phyloP scores from a whole-genome alignment of 2,329 filamentous ascomycete genomes.

The Gnomoniopsis smithogilvyi region DNA sequence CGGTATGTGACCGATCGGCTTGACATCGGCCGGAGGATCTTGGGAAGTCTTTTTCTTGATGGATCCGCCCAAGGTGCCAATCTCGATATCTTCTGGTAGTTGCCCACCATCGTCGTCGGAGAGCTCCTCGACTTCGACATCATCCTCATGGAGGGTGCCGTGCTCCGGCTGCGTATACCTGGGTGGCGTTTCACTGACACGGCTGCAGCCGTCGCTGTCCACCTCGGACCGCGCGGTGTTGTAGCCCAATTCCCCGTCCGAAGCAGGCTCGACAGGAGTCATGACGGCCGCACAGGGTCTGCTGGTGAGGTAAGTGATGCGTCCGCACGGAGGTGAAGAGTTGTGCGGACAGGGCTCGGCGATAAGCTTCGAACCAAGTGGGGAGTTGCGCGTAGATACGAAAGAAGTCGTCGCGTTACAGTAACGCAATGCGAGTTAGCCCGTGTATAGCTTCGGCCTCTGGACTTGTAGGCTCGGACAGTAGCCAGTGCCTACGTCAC shows the following conservation, averaged over 20 bases:
- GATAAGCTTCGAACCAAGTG: not conserved
- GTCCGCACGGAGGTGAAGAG: constrained; percentile 1
- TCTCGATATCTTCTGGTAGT: not conserved
- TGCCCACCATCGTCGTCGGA: constrained; percentile 4
- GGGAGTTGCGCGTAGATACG: not conserved
- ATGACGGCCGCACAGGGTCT: constrained; percentile 7
- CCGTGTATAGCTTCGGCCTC: constrained; percentile 2
- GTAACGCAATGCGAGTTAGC: not conserved
- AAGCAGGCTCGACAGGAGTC: constrained; percentile 6
- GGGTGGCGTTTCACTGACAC: not conserved
- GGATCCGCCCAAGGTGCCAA: not conserved
- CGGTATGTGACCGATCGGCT: constrained; percentile 35
- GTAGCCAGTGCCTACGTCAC: constrained; percentile 14
- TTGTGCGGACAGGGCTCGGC: not conserved
- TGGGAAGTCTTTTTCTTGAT: constrained; percentile 16
- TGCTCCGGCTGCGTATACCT: not conserved
- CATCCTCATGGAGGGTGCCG: not conserved
- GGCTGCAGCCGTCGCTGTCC: not conserved
- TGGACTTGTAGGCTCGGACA: not conserved
- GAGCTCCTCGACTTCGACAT: constrained; percentile 12
- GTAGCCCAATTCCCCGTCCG: constrained; percentile 1
- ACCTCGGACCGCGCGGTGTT: constrained; percentile 8
- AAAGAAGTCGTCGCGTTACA: not conserved
- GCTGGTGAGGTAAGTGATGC: constrained; percentile 9
- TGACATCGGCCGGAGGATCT: constrained; percentile 33